Evolutionary conservation across 768 basidiomycete genomes (phyloP).

Genomic region (Russula emetica): DNA sequence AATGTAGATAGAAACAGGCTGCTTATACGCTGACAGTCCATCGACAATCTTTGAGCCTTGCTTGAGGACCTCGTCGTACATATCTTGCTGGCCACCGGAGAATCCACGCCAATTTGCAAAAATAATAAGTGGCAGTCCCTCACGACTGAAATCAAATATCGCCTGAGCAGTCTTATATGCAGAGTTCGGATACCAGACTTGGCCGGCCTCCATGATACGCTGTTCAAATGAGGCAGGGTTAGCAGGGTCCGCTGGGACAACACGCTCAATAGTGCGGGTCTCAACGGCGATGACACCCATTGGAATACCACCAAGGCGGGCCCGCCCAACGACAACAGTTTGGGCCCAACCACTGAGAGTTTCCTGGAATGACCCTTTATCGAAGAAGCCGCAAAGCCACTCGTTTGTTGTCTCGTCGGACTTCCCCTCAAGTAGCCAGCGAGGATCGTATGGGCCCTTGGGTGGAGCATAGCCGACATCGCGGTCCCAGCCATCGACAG

Average conservation of each 20-base stretch:
- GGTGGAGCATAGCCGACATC: constrained; percentile 86
- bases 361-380: constrained; percentile 97
- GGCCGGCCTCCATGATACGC: constrained; percentile 98
- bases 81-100: constrained; percentile 98
- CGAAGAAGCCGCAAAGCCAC: constrained; percentile 91
- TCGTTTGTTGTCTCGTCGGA: constrained; percentile 70
- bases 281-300: constrained; percentile 98
- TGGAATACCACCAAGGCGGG: constrained; percentile 93
- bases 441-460: constrained; percentile 92
- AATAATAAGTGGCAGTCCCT: constrained; percentile 94
- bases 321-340: constrained; percentile 96
- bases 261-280: constrained; percentile 93
- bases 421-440: constrained; percentile 98
- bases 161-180: constrained; percentile 99
- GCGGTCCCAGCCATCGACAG: constrained; percentile 84
- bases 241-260: constrained; percentile 96
- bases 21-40: constrained; percentile 93
- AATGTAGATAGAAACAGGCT: constrained; percentile 97
- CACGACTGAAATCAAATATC: constrained; percentile 97
- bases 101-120: constrained; percentile 99
- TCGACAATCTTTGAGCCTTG: constrained; percentile 99
- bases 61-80: constrained; percentile 97
- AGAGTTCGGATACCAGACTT: constrained; percentile 99
- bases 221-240: constrained; percentile 96
- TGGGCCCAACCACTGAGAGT: constrained; percentile 99